Evolutionary conservation across 257 asterid genomes (phyloP).

Genomic region (Petunia axillaris): DNA sequence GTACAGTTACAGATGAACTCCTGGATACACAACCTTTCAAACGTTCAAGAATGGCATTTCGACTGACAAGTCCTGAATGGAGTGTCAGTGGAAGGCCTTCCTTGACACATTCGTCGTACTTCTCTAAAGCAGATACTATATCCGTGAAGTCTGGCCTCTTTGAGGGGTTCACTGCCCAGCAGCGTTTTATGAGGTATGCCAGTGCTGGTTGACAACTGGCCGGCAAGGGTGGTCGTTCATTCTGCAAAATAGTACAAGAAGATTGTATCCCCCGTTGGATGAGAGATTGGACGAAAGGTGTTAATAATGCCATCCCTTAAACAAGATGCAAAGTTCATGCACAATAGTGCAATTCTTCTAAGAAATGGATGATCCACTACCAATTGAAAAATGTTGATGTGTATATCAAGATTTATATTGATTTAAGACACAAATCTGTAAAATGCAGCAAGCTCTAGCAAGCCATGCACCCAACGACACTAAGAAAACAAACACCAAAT

Average conservation of each 20-base stretch:
- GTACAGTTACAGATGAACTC: slow-evolving; percentile 69
- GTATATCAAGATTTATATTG: neutral
- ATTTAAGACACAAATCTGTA: neutral
- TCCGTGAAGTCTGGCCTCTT: slow-evolving; percentile 84
- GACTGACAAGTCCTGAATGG: slow-evolving; percentile 56
- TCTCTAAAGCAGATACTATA: slow-evolving; percentile 71
- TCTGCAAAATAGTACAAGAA: slow-evolving; percentile 47
- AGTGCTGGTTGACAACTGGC: slow-evolving; percentile 90
- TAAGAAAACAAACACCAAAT: neutral
- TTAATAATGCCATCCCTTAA: neutral
- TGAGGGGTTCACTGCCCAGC: slow-evolving; percentile 85
- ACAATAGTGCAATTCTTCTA: neutral
- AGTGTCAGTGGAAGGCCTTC: slow-evolving; percentile 83
- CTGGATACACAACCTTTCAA: slow-evolving; percentile 73
- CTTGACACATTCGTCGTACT: slow-evolving; percentile 74
- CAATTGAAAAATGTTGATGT: no score
- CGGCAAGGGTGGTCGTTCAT: slow-evolving; percentile 87
- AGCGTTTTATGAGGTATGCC: slow-evolving; percentile 82
- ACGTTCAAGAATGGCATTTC: slow-evolving; percentile 68
- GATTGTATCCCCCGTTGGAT: neutral
- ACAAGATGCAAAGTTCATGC: neutral
- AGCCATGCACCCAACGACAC: neutral
- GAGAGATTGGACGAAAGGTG: neutral
- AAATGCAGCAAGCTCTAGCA: neutral
- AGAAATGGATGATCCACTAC: no score